Conservation (phyloP, 164 flowering plant species). For the Euptelea pleiosperma region DNA sequence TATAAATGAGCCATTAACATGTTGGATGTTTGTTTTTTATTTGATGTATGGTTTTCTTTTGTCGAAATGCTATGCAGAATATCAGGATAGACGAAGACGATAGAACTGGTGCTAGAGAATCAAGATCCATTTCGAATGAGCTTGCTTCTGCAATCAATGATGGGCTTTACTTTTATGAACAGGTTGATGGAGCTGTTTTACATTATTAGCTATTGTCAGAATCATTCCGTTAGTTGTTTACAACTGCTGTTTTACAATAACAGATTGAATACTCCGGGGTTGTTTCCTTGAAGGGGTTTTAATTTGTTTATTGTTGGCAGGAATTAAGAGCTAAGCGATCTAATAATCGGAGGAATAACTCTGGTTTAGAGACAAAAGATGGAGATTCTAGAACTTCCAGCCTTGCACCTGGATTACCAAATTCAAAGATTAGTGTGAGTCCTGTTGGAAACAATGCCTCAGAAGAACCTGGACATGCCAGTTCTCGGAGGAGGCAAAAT, state of each 20-base stretch:
- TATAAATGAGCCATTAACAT: not conserved
- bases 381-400: constrained; percentile 38
- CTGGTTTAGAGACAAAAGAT: constrained; percentile 36
- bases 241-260: not conserved
- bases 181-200: constrained; percentile 48
- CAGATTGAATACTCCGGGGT: not conserved
- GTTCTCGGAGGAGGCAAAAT: constrained; percentile 53
- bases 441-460: constrained; percentile 25
- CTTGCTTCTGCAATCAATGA: constrained; percentile 85
- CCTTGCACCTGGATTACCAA: constrained; percentile 26
- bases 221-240: not conserved
- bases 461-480: constrained; percentile 48
- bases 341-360: constrained; percentile 33
- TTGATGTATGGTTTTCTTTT: constrained; percentile 1
- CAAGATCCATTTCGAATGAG: constrained; percentile 62
- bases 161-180: constrained; percentile 89
- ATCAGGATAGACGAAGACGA: constrained; percentile 31
- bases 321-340: constrained; percentile 55
- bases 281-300: constrained; percentile 6
- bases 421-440: constrained; percentile 32
- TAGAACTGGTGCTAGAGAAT: constrained; percentile 31
- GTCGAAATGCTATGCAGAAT: constrained; percentile 45
- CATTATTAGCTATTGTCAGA: not conserved
- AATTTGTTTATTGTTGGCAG: constrained; percentile 31
- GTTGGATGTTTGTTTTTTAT: not conserved